Conservation (phyloP, 805 yeast species). For the Pichia cabralensis region DNA sequence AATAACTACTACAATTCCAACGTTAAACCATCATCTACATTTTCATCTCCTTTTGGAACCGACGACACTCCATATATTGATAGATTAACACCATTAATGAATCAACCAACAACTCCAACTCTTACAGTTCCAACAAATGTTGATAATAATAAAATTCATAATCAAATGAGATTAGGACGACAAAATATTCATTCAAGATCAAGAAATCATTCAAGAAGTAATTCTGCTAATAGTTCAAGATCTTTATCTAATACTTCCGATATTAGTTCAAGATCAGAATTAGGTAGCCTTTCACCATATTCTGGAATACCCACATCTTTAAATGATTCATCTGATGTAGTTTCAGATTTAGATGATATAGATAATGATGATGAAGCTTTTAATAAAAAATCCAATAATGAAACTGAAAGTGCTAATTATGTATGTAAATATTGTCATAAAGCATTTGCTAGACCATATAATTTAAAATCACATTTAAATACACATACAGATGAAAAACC, state of each 20-base stretch:
- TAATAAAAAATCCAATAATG: no score
- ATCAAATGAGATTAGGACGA: conserved; percentile 31
- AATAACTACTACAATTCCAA: no score
- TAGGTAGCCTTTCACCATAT: no score
- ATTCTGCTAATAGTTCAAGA: conserved; percentile 1
- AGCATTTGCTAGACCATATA: conserved; percentile 85
- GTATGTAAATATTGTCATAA: conserved; percentile 81
- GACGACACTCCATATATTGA: no score
- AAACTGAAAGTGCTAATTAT: no score
- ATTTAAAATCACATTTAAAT: conserved; percentile 79
- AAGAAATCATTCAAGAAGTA: neutral
- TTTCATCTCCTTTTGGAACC: neutral
- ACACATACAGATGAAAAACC: conserved; percentile 87
- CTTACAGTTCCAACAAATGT: no score
- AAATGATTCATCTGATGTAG: conserved; percentile 1
- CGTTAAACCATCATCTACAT: neutral
- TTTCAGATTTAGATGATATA: conserved; percentile 47
- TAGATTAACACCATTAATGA: no score
- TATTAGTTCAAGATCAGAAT: no score
- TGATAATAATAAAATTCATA: neutral
- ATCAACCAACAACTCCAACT: no score
- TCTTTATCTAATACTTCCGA: no score
- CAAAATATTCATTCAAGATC: conserved; percentile 29
- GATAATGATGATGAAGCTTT: no score
- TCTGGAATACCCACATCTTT: no score